Base-by-base conservation (phyloP, 108 stramenopile species). In the Thalassiosira profunda region DNA sequence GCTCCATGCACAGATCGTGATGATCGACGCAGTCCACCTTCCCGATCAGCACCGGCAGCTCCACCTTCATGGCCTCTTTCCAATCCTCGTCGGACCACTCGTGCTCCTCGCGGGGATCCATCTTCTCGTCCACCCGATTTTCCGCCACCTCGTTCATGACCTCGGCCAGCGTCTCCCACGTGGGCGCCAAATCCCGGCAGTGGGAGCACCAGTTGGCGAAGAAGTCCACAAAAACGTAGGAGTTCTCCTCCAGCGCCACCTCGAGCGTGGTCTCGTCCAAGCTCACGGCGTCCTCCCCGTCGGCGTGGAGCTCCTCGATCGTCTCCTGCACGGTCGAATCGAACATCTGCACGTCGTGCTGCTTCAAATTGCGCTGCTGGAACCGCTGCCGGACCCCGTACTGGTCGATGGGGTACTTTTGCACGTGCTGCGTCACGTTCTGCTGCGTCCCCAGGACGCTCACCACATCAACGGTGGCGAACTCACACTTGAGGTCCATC, bases 11-110 rank as follows among this genome's bases (percentile, higher is more conserved):
- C 18, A 98, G 60, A 8, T 81, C 79, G 0, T 40, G 38, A 56
- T 97, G 86, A 31, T 63, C 73, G 18, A 97, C 97, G 76, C 98
- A 98, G 83, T 98, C 98, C 0, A 93, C 71, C 45, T 94, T 94
- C 26, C 76, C 93, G 70, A 94, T 77, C 46, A 86, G 58, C 12
- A 90, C 90, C 0, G 94, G 94, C 48, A 89, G 8, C 55, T 86
- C 80, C n/a, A 95, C 82, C 47, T 74, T 70, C 5, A 76, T 38
- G 5, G 89, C 90, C 35, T 77, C 70, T 8, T 71, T 61, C 46
- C 79, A 86, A 10, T 90, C 87, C 53, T 83, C 85, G 10, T 86
- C 80, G 23, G 67, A 69, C 38, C 88, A 94, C 1, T 75, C 68
- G 31, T 81, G 80, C 1, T 15, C 26, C 1, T 67, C 72, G 3